Conservation (phyloP, 2,329 filamentous ascomycete genomes). For the Fusarium euwallaceae region DNA sequence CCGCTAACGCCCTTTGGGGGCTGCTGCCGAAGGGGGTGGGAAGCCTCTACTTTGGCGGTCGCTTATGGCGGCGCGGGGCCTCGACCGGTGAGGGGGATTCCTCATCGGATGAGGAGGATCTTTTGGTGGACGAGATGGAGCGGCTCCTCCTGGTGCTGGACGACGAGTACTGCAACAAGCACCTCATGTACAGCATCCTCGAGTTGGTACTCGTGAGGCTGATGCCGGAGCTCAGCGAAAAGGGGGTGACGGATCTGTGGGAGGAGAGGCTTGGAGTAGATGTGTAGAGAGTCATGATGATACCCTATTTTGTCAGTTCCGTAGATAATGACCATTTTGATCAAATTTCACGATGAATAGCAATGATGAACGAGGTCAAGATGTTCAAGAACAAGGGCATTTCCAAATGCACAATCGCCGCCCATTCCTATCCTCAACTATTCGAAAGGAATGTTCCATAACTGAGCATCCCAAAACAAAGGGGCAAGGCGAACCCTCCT, state of each 20-base stretch:
- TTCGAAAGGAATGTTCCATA: conserved; percentile 39
- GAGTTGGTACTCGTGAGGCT: conserved; percentile 86
- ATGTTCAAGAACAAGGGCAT: conserved; percentile 40
- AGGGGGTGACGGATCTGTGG: conserved; percentile 78
- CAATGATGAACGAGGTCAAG: neutral
- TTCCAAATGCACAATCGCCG: conserved; percentile 46
- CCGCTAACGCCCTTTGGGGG: conserved; percentile 70
- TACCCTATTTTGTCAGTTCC: conserved; percentile 34
- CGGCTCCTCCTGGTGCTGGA: conserved; percentile 79
- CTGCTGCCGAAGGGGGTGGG: conserved; percentile 62
- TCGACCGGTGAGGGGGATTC: conserved; percentile 35
- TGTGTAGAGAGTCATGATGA: conserved; percentile 28
- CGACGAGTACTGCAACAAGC: conserved; percentile 92
- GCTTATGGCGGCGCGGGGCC: conserved; percentile 46
- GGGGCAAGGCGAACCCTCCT: neutral
- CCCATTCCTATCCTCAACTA: conserved; percentile 45
- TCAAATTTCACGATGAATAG: neutral
- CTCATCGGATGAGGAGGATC: conserved; percentile 52
- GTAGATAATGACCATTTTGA: neutral
- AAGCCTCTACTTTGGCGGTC: conserved; percentile 64
- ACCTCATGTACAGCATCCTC: conserved; percentile 84
- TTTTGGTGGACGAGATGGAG: conserved; percentile 72
- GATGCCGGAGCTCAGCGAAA: conserved; percentile 85
- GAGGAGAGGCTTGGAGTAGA: conserved; percentile 71
- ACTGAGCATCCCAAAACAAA: conserved; percentile 15